A percentile compares a stretch with the other conserved stretches of the same genome.
phyloP scores from a whole-genome alignment of 257 asterid genomes.

The Forsythia viridissima region DNA sequence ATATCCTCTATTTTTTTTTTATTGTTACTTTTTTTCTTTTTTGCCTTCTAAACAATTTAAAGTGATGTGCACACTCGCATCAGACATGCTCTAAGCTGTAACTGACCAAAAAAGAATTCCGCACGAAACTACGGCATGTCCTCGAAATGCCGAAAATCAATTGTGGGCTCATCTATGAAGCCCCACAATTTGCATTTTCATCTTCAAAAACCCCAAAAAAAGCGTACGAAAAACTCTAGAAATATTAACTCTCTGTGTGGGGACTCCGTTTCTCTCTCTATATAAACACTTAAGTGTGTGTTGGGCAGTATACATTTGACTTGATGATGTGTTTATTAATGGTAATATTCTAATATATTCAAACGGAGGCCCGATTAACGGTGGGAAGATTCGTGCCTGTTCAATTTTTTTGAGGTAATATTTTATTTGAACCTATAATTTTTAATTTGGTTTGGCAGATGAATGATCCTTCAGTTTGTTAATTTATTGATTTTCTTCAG shows the following conservation, averaged over 20 bases:
- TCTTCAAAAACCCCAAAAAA: background rate
- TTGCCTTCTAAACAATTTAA: no score
- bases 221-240: no score
- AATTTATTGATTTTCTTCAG: background rate
- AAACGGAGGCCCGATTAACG: slow-evolving; percentile 20
- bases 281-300: background rate
- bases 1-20: no score
- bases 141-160: background rate
- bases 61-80: no score
- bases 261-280: no score
- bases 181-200: background rate
- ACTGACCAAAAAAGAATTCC: no score
- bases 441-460: slow-evolving; percentile 28
- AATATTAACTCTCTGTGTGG: no score
- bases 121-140: background rate
- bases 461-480: background rate
- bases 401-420: background rate
- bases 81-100: no score
- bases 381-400: slow-evolving; percentile 21
- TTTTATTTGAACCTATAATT: background rate
- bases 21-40: no score
- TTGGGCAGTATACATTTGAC: background rate
- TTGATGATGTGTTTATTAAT: background rate
- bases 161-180: background rate
- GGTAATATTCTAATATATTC: slow-evolving; percentile 7